phyloP scores from a whole-genome alignment of 179 eudicot genomes.

The Silene coronaria region DNA sequence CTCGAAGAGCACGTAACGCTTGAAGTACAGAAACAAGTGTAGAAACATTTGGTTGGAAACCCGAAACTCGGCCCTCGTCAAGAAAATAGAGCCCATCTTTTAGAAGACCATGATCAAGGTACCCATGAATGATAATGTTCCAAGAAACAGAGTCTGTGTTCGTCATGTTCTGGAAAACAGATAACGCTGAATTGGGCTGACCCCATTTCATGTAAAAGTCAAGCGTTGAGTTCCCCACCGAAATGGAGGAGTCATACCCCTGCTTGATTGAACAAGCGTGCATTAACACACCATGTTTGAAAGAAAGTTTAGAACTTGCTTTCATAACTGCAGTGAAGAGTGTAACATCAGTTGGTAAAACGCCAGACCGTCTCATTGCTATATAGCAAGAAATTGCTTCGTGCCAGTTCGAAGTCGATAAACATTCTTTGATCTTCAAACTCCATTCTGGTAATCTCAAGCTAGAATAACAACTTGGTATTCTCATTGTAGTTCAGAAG shows the following conservation, averaged over 20 bases:
- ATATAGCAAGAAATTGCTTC: slow-evolving; percentile 38
- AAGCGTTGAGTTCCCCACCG: slow-evolving; percentile 51
- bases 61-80: slow-evolving; percentile 42
- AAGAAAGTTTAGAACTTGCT: slow-evolving; percentile 50
- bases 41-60: slow-evolving; percentile 67
- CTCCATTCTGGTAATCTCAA: slow-evolving; percentile 31
- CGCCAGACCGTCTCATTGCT: slow-evolving; percentile 33
- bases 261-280: slow-evolving; percentile 63
- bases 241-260: slow-evolving; percentile 50
- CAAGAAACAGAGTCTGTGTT: slow-evolving; percentile 64
- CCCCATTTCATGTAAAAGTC: slow-evolving; percentile 68
- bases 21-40: slow-evolving; percentile 62
- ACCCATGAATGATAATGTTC: slow-evolving; percentile 65
- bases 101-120: slow-evolving; percentile 37
- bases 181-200: slow-evolving; percentile 26
- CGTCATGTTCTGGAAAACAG: slow-evolving; percentile 35
- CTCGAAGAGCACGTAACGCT: slow-evolving; percentile 37
- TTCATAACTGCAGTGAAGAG: slow-evolving; percentile 55
- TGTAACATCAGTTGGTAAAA: slow-evolving; percentile 38
- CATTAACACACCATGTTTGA: slow-evolving; percentile 42
- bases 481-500: slow-evolving; percentile 21
- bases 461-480: slow-evolving; percentile 9
- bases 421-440: slow-evolving; percentile 38
- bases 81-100: slow-evolving; percentile 50
- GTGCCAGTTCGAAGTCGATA: slow-evolving; percentile 46